Conservation (phyloP, 352 stramenopile species). For the Globisporangium cederbergense region DNA sequence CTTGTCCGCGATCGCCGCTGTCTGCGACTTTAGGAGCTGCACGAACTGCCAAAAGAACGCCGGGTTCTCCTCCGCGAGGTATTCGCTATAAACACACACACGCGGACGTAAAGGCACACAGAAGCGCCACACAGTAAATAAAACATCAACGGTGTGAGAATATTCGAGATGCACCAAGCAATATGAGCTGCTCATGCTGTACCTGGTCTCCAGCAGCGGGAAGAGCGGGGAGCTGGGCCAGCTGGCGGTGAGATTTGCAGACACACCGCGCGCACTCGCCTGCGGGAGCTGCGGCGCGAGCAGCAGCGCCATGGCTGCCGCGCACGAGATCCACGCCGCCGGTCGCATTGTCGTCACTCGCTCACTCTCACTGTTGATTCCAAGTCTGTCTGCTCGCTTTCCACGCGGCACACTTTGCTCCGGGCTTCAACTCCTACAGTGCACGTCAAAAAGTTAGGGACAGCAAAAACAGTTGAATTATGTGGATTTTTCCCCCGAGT, state of each 20-base stretch:
- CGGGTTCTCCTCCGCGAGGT: slow-evolving; percentile 75
- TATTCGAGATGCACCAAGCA: background rate
- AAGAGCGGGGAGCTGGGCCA: slow-evolving; percentile 59
- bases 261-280: slow-evolving; percentile 30
- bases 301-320: slow-evolving; percentile 19
- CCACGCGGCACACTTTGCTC: background rate
- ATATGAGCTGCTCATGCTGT: background rate
- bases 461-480: no score
- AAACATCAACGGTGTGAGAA: no score
- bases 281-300: slow-evolving; percentile 15
- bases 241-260: slow-evolving; percentile 57
- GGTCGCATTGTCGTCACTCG: slow-evolving; percentile 10
- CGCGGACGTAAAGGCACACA: background rate
- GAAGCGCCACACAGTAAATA: background rate
- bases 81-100: slow-evolving; percentile 43
- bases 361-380: background rate
- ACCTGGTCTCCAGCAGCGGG: slow-evolving; percentile 58
- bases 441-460: no score
- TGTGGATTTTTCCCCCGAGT: no score
- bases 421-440: slow-evolving; percentile 9
- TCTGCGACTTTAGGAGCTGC: slow-evolving; percentile 36
- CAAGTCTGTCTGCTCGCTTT: background rate
- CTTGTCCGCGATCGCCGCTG: slow-evolving; percentile 30
- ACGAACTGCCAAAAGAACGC: slow-evolving; percentile 77
- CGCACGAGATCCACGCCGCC: slow-evolving; percentile 19